A percentile compares a stretch with the other conserved stretches of the same genome.
Conservation (phyloP, 371 early-diverging fungal species). For the Rhizomucor miehei region DNA sequence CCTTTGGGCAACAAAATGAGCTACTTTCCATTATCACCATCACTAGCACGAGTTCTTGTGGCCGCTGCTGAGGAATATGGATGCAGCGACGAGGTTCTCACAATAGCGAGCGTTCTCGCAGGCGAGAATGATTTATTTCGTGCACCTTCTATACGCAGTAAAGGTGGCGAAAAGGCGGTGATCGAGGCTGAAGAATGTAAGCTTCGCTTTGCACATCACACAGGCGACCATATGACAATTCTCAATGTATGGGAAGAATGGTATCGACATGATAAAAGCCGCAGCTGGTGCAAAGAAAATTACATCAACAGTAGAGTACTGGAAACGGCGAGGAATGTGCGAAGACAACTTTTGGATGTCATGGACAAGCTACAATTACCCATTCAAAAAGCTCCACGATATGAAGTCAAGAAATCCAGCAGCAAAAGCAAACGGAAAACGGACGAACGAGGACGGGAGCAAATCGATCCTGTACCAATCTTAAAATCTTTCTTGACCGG, state of each 20-base stretch:
- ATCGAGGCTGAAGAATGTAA: constrained; percentile 80
- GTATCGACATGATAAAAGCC: constrained; percentile 62
- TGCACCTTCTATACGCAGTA: constrained; percentile 37
- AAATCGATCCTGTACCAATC: constrained; percentile 52
- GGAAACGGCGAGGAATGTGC: constrained; percentile 82
- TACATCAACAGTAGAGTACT: constrained; percentile 85
- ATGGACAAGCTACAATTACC: constrained; percentile 80
- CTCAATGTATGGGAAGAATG: constrained; percentile 88
- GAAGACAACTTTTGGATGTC: constrained; percentile 85
- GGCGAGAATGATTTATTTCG: constrained; percentile 87
- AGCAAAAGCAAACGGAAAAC: constrained; percentile 16
- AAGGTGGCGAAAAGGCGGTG: constrained; percentile 61
- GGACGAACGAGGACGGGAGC: constrained; percentile 16
- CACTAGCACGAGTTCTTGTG: constrained; percentile 86
- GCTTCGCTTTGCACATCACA: constrained; percentile 57
- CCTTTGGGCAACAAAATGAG: constrained; percentile 94
- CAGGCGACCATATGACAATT: constrained; percentile 92
- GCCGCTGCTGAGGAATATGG: constrained; percentile 47
- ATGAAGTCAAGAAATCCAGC: constrained; percentile 13
- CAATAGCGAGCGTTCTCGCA: constrained; percentile 72
- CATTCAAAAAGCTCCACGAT: constrained; percentile 30
- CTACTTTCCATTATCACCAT: constrained; percentile 93
- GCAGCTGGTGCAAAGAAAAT: constrained; percentile 87
- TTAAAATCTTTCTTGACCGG: constrained; percentile 69
- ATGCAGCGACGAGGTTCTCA: constrained; percentile 46